Evolutionary conservation across 164 flowering plant genomes (phyloP), one percentile per base, ranked within the genome.

Genomic region (Umbellularia californica): DNA sequence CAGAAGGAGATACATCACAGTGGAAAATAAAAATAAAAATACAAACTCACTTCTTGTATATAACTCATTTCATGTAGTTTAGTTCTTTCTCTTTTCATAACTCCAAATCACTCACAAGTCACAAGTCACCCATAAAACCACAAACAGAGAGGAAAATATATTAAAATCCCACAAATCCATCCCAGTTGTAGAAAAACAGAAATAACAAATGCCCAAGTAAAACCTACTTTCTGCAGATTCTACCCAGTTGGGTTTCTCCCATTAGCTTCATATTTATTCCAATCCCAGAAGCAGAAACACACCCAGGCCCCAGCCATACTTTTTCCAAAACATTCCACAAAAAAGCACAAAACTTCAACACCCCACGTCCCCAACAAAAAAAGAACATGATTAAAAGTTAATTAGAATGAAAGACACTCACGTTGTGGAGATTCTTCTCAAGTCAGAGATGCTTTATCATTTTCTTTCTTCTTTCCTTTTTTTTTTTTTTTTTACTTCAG

Each of bases 281-380:
- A 27, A 66, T 55, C 35, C 47, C n/a, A 67, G 30, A 30, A 25
- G 67, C 25, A 23, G 15, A 23, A 14, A 64, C 67, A 24, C 22
- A 64, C 67, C 67, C 67, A 64, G 28, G 28, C 30, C 67, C 67
- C 67, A 64, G 28, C 67, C 30, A 64, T 3, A 64, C 67, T 12
- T 41, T 41, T 41, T 41, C 47, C 47, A 41, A 41, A 23, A 64
- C 28, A 64, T 25, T 15, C 28, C 28, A 67, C 69, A 27, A 19
- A 27, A 30, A 67, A 1, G 15, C 10, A 12, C 47, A 1, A 67
- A 15, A 55, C 17, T 55, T 55, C 60, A 19, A 55, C 20, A 55
- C 60, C 60, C 60, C 17, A 55, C 17, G n/a, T n/a, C n/a, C n/a
- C n/a, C n/a, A n/a, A n/a, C 20, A 17, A 25, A 41, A 41, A 1